phyloP scores from a whole-genome alignment of 2,329 filamentous ascomycete genomes.

The Fusarium sambucinum region DNA sequence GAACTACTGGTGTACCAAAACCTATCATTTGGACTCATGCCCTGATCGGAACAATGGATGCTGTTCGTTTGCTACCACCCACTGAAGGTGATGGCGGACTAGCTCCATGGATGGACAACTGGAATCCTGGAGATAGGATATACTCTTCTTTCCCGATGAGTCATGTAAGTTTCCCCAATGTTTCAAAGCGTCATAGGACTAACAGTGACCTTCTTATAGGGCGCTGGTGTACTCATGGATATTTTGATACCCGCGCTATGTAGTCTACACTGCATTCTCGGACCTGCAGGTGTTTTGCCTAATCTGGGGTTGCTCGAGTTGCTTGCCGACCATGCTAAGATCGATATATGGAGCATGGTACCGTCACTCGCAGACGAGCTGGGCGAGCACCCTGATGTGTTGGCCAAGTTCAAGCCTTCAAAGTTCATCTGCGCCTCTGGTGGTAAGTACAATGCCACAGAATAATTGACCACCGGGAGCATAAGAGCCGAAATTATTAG shows the following conservation, averaged over 20 bases:
- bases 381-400: slow-evolving; percentile 50
- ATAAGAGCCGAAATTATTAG: too few species aligned
- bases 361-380: slow-evolving; percentile 53
- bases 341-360: slow-evolving; percentile 56
- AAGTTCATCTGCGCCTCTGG: slow-evolving; percentile 53
- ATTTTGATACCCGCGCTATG: slow-evolving; percentile 55
- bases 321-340: slow-evolving; percentile 51
- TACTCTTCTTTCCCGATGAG: slow-evolving; percentile 47
- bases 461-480: too few species aligned
- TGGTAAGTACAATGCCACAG: too few species aligned
- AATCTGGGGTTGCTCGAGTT: slow-evolving; percentile 53
- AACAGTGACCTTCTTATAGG: slow-evolving; percentile 26
- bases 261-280: slow-evolving; percentile 53
- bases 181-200: rapidly evolving
- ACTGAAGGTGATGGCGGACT: slow-evolving; percentile 45
- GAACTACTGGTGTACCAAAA: slow-evolving; percentile 58
- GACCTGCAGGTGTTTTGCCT: slow-evolving; percentile 52
- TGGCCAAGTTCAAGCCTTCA: slow-evolving; percentile 49
- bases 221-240: slow-evolving; percentile 58
- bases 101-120: slow-evolving; percentile 47
- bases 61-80: slow-evolving; percentile 51
- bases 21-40: slow-evolving; percentile 54
- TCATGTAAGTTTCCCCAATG: not conserved
- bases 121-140: slow-evolving; percentile 44
- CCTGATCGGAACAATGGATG: slow-evolving; percentile 53